Base-by-base conservation (phyloP, 108 stramenopile species). In the Nannochloropsis salina region DNA sequence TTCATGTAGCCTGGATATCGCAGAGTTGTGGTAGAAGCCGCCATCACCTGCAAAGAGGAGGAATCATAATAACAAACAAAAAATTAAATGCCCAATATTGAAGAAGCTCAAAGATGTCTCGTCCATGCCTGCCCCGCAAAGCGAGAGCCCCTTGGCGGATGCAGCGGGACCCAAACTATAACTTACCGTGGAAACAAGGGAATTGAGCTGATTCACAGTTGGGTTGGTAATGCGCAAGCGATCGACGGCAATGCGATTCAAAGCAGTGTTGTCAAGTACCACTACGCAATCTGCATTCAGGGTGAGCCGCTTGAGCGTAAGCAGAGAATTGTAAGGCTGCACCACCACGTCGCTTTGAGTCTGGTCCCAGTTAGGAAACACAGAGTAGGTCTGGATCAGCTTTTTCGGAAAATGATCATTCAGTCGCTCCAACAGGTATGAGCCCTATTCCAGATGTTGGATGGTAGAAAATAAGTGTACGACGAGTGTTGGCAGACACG, bases 401-500 rank as follows among this genome's bases (percentile, higher is more conserved):
- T 99, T 99, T 91, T 98, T 99, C 18, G 98, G 98, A 91, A 97
- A 99, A 89, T 98, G 96, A 89, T 99, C 98, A 90, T 99, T 97
- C 21, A 99, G 90, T 20, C 93, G 90, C 90, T 99, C 98, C 89
- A 99, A 89, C 21, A 99, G 86, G 91, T 96, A 99, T 12, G 94
- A 95, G 6, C 97, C 88, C 47, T 51, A 31, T 0, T 15, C 1
- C 18, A 11, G 31, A 31, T 31, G 31, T 31, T 31, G 31, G 31
- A 31, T 31, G 31, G 31, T 31, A 31, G 31, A 31, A 61, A 11
- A 18, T 18, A 15, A 18, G 51, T 61, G 51, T 11, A 61, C 51
- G 51, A 61, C 15, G 15, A 61, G 1, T 15, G 11, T 61, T 61
- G 51, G 51, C 51, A 61, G 18, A 11, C 15, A 61, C 51, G 11